These are phyloP conservation scores for Parathielavia hyrcaniae DNA, from an alignment of 495 filamentous ascomycete genomes.

Conservation along the genomic window DNA sequence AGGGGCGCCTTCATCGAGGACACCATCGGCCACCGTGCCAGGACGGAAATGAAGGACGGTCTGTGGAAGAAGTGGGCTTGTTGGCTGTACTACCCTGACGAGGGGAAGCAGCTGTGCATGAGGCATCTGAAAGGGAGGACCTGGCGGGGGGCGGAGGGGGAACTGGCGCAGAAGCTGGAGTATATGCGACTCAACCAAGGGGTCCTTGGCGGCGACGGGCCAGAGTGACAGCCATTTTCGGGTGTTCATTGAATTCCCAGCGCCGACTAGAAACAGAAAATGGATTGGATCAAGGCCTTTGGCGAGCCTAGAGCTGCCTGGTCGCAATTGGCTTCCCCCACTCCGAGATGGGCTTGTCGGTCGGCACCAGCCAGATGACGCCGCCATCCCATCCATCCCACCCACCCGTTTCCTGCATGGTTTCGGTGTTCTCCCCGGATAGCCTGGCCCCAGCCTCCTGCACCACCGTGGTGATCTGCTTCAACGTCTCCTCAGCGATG, in stretches of 20 bases:
- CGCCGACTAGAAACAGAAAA: not conserved
- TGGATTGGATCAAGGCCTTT: not conserved
- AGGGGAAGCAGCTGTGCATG: constrained; percentile 36
- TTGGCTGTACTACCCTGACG: constrained; percentile 44
- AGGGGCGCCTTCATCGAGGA: constrained; percentile 46
- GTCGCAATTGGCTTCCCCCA: constrained; percentile 31
- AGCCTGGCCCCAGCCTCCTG: constrained; percentile 24
- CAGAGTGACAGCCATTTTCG: not conserved
- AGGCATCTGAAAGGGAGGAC: constrained; percentile 42
- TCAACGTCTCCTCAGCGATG: constrained; percentile 21
- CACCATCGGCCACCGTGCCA: constrained; percentile 40
- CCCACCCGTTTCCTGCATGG: not conserved
- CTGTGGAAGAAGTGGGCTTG: constrained; percentile 43
- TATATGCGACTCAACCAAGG: constrained; percentile 25
- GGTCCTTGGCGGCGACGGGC: not conserved
- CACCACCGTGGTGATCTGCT: constrained; percentile 19
- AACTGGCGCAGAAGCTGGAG: constrained; percentile 26
- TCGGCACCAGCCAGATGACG: constrained; percentile 31
- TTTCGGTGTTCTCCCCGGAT: not conserved
- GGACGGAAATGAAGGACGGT: constrained; percentile 45
- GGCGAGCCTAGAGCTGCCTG: constrained; percentile 16
- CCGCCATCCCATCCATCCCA: constrained; percentile 30
- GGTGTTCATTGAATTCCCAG: no score
- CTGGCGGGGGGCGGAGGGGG: constrained; percentile 36
- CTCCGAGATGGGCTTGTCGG: constrained; percentile 24